Percentiles rank a stretch among this genome's conserved stretches.
Evolutionary conservation across 352 stramenopile species (phyloP).

Genomic region (Pseudoperonospora humuli): DNA sequence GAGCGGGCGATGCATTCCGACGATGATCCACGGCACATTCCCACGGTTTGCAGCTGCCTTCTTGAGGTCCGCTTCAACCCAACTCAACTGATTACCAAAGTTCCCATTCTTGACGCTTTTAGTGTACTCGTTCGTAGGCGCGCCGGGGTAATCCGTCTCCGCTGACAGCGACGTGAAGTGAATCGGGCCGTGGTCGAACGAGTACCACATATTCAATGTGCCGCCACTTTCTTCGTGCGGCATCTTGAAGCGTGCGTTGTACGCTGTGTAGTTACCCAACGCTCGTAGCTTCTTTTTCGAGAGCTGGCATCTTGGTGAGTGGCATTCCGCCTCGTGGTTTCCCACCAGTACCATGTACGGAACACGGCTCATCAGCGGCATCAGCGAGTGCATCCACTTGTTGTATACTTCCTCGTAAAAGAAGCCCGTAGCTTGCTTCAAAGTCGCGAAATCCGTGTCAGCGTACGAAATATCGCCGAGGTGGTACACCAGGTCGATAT

Average conservation of each 20-base stretch:
- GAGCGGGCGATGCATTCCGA: constrained; percentile 65
- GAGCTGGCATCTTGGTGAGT: constrained; percentile 52
- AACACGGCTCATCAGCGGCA: constrained; percentile 37
- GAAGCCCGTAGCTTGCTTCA: constrained; percentile 38
- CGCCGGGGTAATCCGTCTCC: constrained; percentile 54
- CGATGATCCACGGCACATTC: constrained; percentile 61
- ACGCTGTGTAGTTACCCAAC: constrained; percentile 78
- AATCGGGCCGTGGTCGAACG: constrained; percentile 74
- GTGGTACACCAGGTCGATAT: constrained; percentile 61
- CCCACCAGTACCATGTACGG: constrained; percentile 82
- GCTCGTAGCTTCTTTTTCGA: constrained; percentile 39
- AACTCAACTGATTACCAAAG: constrained; percentile 46
- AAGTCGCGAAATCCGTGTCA: constrained; percentile 20
- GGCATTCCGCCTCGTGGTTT: constrained; percentile 87
- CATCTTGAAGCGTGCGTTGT: constrained; percentile 84
- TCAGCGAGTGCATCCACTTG: constrained; percentile 68
- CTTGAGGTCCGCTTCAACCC: constrained; percentile 48
- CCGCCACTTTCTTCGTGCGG: constrained; percentile 53
- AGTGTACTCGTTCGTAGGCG: constrained; percentile 30
- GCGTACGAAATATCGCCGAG: constrained; percentile 62
- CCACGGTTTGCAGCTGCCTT: constrained; percentile 39
- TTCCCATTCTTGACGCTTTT: constrained; percentile 24
- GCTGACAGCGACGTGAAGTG: constrained; percentile 82
- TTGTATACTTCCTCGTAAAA: constrained; percentile 87
- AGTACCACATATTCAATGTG: constrained; percentile 83